phyloP scores from a whole-genome alignment of 1,284 basidiomycete genomes.

The Serendipita sp. region DNA sequence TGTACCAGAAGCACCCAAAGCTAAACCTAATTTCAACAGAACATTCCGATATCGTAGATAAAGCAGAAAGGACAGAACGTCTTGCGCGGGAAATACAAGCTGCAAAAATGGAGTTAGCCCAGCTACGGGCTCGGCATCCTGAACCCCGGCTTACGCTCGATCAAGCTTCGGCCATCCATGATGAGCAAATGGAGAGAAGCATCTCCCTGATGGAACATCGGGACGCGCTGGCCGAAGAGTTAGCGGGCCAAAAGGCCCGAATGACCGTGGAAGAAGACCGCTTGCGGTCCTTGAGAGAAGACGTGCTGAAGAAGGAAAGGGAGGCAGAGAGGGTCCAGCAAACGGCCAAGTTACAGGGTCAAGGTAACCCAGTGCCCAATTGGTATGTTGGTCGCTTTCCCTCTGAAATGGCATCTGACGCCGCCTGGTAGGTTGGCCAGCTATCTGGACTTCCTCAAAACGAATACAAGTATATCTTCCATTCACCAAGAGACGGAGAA shows the following conservation, averaged over 20 bases:
- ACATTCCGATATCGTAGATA: background rate
- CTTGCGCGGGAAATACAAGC: background rate
- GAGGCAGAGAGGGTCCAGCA: background rate
- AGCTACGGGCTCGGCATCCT: slow-evolving; percentile 4
- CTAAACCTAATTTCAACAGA: background rate
- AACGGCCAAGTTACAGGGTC: background rate
- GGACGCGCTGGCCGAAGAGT: background rate
- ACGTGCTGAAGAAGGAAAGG: background rate
- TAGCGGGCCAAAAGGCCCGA: background rate
- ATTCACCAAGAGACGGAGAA: slow-evolving; percentile 2
- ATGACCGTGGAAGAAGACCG: background rate
- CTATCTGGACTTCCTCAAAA: background rate
- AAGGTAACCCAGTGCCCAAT: background rate
- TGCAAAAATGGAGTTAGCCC: background rate
- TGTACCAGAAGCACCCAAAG: too few species aligned
- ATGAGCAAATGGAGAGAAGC: background rate
- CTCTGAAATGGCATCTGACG: background rate
- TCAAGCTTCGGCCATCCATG: background rate
- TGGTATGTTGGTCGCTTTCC: background rate
- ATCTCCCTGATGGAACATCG: background rate
- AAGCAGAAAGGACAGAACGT: background rate
- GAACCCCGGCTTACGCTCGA: slow-evolving; percentile 2
- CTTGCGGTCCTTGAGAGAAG: background rate
- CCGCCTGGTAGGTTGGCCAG: background rate
- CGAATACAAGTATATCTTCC: background rate